phyloP scores from a whole-genome alignment of 2,329 filamentous ascomycete genomes.

The Fusarium euwallaceae region DNA sequence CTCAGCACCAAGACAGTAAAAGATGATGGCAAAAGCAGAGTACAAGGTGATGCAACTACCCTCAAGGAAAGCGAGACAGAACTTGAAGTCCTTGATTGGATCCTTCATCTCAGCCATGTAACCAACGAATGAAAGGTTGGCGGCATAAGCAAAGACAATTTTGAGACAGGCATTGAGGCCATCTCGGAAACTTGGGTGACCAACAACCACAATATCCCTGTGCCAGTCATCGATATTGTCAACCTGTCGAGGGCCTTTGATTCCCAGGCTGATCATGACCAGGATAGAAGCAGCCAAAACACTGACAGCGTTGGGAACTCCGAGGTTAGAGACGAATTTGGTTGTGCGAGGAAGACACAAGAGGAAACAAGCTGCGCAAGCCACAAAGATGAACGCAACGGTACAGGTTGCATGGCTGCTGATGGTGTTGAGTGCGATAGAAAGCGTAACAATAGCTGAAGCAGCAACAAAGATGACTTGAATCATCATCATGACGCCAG shows the following conservation, averaged over 20 bases:
- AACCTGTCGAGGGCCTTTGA: slow-evolving; percentile 13
- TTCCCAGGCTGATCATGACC: slow-evolving; percentile 38
- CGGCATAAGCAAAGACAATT: slow-evolving; percentile 36
- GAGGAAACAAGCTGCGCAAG: slow-evolving; percentile 19
- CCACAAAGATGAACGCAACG: slow-evolving; percentile 32
- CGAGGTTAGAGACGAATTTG: slow-evolving; percentile 30
- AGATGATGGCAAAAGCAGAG: slow-evolving; percentile 37
- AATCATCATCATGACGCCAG: slow-evolving; percentile 38
- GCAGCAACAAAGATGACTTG: slow-evolving; percentile 38
- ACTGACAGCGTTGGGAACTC: slow-evolving; percentile 35
- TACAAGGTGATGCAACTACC: slow-evolving; percentile 40
- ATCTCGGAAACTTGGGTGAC: slow-evolving; percentile 23
- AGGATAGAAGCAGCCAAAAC: slow-evolving; percentile 29
- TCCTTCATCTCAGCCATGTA: slow-evolving; percentile 44
- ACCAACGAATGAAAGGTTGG: slow-evolving; percentile 41
- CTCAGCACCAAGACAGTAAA: slow-evolving; percentile 44
- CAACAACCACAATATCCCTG: slow-evolving; percentile 19
- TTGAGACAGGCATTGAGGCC: slow-evolving; percentile 26
- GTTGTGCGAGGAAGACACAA: slow-evolving; percentile 31
- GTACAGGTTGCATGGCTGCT: slow-evolving; percentile 29
- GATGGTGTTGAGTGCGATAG: slow-evolving; percentile 39
- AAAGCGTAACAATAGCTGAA: slow-evolving; percentile 33
- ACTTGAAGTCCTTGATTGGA: slow-evolving; percentile 41
- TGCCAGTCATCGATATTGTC: slow-evolving; percentile 19
- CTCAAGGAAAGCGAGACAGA: slow-evolving; percentile 35